Base-by-base conservation (phyloP, 1,139 yeast genomes). In the Maudiozyma humilis region DNA sequence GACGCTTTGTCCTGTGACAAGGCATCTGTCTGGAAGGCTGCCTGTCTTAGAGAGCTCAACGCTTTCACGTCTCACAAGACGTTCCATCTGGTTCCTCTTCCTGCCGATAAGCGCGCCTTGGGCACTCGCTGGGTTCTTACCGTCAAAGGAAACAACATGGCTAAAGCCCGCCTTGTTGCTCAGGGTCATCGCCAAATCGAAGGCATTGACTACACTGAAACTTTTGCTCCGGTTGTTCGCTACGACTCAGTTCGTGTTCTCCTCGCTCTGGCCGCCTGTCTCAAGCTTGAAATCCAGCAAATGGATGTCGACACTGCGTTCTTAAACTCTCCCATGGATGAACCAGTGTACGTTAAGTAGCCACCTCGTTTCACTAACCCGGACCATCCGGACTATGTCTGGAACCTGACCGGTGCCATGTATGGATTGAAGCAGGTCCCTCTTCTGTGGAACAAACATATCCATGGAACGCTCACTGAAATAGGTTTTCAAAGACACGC, bases 381-480 rank as follows among this genome's bases (percentile, higher is more conserved):
- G 3, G 5, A 18, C 4, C 37, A 39, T 12, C 42, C 41, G 12
- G 42, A 38, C 7, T 34, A 15, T 15, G 44, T 44, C 2, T 41
- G 44, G 46, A 37, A 39, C 70, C 59, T 15, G 76, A 75, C 43
- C 70, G 63, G 38, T 71, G 60, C 49, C 69, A 64, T 48, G 68
- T 64, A 2, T 70, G 71, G 10, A 72, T 72, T 33, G 66, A 68
- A 29, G 63, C 66, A 52, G 65, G 62, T 71, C 67, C 69, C 4
- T 72, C 73, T 10, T 70, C 67, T 50, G 64, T 52, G 44, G 62
- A 67, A 40, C 59, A 55, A 39, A 49, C 14, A 57, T 55, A 48
- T 51, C 43, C 45, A 59, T 60, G 10, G 51, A 50, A 10, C 64
- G 63, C 23, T 59, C 58, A n/a, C n/a, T n/a, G n/a, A n/a, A n/a